A percentile compares a stretch with the other conserved stretches of the same genome.
These are phyloP conservation scores for Fusarium continuum DNA, from an alignment of 2,329 filamentous ascomycete species.

Conservation along the genomic window DNA sequence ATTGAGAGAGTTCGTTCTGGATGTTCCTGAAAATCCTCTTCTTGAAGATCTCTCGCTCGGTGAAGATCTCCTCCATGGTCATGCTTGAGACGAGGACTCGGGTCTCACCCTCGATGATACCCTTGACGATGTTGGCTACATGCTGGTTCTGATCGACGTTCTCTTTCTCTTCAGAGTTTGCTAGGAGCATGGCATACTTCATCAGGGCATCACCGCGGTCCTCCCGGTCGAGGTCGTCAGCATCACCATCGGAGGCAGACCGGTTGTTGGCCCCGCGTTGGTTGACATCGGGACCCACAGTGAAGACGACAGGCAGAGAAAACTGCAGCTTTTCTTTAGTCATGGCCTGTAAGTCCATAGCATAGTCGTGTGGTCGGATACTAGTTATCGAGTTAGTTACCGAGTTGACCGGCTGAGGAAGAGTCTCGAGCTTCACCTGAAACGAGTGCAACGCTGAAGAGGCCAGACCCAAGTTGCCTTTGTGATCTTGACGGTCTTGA, in stretches of 20 bases:
- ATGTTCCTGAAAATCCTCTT: constrained; percentile 78
- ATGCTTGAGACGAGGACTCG: constrained; percentile 84
- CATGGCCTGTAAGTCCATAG: constrained; percentile 86
- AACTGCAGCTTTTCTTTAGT: constrained; percentile 89
- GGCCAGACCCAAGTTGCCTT: constrained; percentile 80
- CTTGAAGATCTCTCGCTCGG: constrained; percentile 80
- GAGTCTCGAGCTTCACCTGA: constrained; percentile 43
- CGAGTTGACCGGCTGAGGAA: neutral
- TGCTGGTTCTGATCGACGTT: constrained; percentile 59
- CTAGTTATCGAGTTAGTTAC: constrained; percentile 43
- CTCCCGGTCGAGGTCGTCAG: constrained; percentile 50
- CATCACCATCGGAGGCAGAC: constrained; percentile 7
- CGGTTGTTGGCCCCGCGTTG: constrained; percentile 59
- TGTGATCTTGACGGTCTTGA: constrained; percentile 77
- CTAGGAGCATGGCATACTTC: constrained; percentile 85
- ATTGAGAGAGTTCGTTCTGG: constrained; percentile 80
- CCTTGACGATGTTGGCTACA: constrained; percentile 86
- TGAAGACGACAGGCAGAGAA: constrained; percentile 83
- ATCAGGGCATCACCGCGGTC: constrained; percentile 71
- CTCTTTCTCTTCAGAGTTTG: constrained; percentile 64
- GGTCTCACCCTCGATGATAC: constrained; percentile 89
- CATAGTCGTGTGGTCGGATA: constrained; percentile 82
- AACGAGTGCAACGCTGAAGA: constrained; percentile 71
- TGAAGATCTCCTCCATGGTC: constrained; percentile 94
- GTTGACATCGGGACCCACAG: constrained; percentile 81